These are phyloP conservation scores for Volvox africanus DNA, from an alignment of 139 green algal species.

Conservation along the genomic window DNA sequence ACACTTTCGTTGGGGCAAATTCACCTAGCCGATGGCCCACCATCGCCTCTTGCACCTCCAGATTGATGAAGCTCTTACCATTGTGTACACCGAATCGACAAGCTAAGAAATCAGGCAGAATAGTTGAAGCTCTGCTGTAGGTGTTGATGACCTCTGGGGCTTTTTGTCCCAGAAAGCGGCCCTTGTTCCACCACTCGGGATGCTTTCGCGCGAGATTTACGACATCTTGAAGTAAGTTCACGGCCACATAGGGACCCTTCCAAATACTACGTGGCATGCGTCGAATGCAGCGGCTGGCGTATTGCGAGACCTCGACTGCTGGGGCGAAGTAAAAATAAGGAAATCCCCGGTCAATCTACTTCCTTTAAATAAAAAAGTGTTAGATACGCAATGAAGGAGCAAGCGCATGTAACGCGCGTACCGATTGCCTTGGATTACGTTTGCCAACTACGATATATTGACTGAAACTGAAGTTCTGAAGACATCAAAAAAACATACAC, in stretches of 20 bases:
- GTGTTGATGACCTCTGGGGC: constrained; percentile 69
- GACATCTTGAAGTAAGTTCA: constrained; percentile 66
- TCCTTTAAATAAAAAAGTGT: no score
- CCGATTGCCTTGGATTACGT: no score
- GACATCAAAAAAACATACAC: no score
- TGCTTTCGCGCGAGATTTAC: constrained; percentile 60
- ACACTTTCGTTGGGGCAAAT: constrained; percentile 61
- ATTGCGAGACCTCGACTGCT: no score
- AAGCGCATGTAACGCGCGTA: no score
- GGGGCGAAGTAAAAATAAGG: no score
- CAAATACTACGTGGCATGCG: constrained; percentile 60
- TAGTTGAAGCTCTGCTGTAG: constrained; percentile 57
- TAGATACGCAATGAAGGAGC: no score
- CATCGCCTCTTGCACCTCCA: constrained; percentile 68
- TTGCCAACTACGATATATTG: no score
- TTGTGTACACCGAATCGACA: constrained; percentile 75
- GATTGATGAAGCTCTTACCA: constrained; percentile 55
- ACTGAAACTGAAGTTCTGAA: no score
- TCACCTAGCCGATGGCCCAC: constrained; percentile 71
- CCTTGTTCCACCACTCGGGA: constrained; percentile 71
- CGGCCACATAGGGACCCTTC: constrained; percentile 75
- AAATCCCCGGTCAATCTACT: no score
- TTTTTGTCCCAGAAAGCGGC: constrained; percentile 67
- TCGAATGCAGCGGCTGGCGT: neutral
- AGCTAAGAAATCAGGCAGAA: constrained; percentile 71